These are phyloP conservation scores for Botrytis porri DNA, from an alignment of 2,329 filamentous ascomycete genomes.

Conservation along the genomic window DNA sequence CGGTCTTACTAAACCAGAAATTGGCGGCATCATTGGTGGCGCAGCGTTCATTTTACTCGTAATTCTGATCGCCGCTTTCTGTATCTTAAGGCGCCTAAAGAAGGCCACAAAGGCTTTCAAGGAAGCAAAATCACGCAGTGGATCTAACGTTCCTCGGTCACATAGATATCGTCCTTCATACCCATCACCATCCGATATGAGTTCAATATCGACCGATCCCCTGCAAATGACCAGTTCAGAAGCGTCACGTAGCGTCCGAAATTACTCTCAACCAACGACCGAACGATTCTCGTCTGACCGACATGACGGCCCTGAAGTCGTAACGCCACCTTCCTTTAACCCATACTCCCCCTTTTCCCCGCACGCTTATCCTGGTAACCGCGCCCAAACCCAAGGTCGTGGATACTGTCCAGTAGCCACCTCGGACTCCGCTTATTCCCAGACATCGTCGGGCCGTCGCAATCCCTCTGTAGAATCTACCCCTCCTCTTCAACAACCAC, in stretches of 20 bases:
- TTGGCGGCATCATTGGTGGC: conserved; percentile 55
- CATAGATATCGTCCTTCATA: conserved; percentile 16
- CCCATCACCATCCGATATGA: conserved; percentile 24
- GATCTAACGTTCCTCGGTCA: conserved; percentile 24
- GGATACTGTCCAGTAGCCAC: conserved; percentile 14
- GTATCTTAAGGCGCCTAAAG: conserved; percentile 51
- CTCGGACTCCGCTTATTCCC: conserved; percentile 16
- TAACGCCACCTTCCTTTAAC: conserved; percentile 26
- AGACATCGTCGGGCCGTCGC: conserved; percentile 1
- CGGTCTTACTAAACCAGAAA: conserved; percentile 37
- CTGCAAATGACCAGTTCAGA: conserved; percentile 31
- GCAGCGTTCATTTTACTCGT: conserved; percentile 48
- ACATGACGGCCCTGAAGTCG: conserved; percentile 24
- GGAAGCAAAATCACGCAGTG: conserved; percentile 28
- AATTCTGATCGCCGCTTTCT: conserved; percentile 46
- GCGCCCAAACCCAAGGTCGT: background rate
- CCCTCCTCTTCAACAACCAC: conserved; percentile 6
- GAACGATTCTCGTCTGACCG: conserved; percentile 22
- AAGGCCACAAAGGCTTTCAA: conserved; percentile 38
- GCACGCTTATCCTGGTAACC: background rate
- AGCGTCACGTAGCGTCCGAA: conserved; percentile 21
- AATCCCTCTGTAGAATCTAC: conserved; percentile 12
- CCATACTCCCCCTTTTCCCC: conserved; percentile 16
- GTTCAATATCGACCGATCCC: conserved; percentile 35
- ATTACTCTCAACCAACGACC: conserved; percentile 24